Evolutionary conservation across 306 rosid species (phyloP), one percentile per base, ranked within the genome.

Genomic region (Trifolium pratense): DNA sequence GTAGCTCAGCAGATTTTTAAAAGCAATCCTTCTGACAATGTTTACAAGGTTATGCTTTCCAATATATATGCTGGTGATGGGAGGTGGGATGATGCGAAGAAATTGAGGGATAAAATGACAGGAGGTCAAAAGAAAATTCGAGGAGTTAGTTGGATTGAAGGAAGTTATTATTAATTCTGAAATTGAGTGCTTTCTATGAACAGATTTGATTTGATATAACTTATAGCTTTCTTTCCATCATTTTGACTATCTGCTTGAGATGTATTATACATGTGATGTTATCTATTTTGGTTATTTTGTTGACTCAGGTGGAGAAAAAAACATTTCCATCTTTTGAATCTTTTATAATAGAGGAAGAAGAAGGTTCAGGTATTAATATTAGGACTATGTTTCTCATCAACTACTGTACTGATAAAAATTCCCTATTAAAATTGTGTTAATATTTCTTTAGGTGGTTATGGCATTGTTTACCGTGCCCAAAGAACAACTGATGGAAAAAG

Each of bases 1-100:
- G 83, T 89, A 58, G 88, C 91, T 59, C 76, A 78, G 26, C 60
- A 63, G 76, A 90, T 94, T 71, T 78, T 84, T 66, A 82, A 78
- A 69, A 86, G 46, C 74, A 66, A 79, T 72, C 88, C 94, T 10
- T 63, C 81, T 5, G 78, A 85, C 70, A 75, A 62, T 78, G 79
- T 81, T 51, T 86, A 88, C 66, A 84, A 51, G 75, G 92, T 94
- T 61, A 85, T 94, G 97, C 92, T 94, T 82, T 85, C 92, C 5
- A 89, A 94, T 51, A 68, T n/a, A n/a, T 91, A 91, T 83, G 97
- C 94, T 56, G 79, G 90, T 55, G 84, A 85, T 58, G 94, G 89
- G 76, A 87, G 90, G 82, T 94, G 96, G 97, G 87, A 84, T 55
- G 91, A 88, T 57, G 94, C 81, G 70, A 76, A 64, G 84, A 84